Conservation (phyloP, 495 filamentous ascomycete genomes). For the Darksidea phi region DNA sequence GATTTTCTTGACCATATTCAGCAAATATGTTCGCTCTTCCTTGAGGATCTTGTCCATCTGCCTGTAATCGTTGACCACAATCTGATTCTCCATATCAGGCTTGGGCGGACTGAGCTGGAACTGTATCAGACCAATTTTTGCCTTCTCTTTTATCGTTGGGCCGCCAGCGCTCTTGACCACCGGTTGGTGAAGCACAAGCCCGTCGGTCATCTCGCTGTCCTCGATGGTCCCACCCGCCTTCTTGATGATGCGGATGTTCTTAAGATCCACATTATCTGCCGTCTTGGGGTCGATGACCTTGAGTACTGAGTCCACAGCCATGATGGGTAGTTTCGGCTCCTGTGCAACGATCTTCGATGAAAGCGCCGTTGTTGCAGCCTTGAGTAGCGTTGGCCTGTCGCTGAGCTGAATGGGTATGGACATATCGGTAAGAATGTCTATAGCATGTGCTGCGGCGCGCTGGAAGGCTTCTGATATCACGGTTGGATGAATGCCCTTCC, state of each 20-base stretch:
- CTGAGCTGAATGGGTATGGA: slow-evolving; percentile 86
- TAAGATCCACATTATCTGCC: slow-evolving; percentile 92
- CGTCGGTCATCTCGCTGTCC: slow-evolving; percentile 95
- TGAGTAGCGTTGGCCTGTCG: slow-evolving; percentile 85
- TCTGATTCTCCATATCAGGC: slow-evolving; percentile 99
- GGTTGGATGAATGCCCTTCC: slow-evolving; percentile 93
- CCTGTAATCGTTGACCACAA: slow-evolving; percentile 97
- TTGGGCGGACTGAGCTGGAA: slow-evolving; percentile 98
- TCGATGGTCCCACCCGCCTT: slow-evolving; percentile 98
- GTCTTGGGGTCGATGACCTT: slow-evolving; percentile 93
- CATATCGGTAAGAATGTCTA: slow-evolving; percentile 90
- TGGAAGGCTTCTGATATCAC: slow-evolving; percentile 98
- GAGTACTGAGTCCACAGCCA: slow-evolving; percentile 94
- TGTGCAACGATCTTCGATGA: slow-evolving; percentile 98
- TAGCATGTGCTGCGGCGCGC: slow-evolving; percentile 81
- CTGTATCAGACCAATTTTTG: slow-evolving; percentile 92
- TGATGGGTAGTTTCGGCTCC: slow-evolving; percentile 89
- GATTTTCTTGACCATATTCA: slow-evolving; percentile 99
- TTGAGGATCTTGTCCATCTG: slow-evolving; percentile 99
- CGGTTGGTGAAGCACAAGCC: slow-evolving; percentile 85
- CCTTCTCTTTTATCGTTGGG: slow-evolving; percentile 93
- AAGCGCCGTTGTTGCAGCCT: slow-evolving; percentile 94
- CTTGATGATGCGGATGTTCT: slow-evolving; percentile 95
- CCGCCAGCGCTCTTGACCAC: slow-evolving; percentile 93
- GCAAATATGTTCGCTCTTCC: slow-evolving; percentile 94